Percentiles rank a stretch among this genome's conserved stretches.
phyloP scores from a whole-genome alignment of 164 flowering plant species.

The Dillenia turbinata region DNA sequence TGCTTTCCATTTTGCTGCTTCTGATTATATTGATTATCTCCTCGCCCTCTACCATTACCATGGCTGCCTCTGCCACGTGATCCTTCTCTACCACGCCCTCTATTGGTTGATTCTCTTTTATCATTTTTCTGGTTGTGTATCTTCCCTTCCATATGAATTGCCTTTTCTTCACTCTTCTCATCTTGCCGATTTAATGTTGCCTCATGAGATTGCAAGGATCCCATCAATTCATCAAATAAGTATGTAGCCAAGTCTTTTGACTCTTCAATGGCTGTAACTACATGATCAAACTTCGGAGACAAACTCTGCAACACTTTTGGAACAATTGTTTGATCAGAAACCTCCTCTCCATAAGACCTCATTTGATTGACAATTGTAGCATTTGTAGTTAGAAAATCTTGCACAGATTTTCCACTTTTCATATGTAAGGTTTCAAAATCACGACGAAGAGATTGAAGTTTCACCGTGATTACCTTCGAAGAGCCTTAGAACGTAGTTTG shows the following conservation, averaged over 20 bases:
- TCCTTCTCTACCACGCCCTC: not conserved
- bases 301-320: not conserved
- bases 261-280: not conserved
- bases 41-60: not conserved
- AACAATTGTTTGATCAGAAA: not conserved
- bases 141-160: not conserved
- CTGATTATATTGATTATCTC: too few species aligned
- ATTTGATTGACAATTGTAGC: too few species aligned
- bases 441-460: not conserved
- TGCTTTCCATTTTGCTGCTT: too few species aligned
- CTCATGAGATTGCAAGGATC: too few species aligned
- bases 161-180: too few species aligned
- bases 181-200: too few species aligned
- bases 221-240: too few species aligned
- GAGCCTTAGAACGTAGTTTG: not conserved
- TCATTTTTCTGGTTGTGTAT: not conserved
- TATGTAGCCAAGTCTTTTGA: too few species aligned
- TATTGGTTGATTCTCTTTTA: not conserved
- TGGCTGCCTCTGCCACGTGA: not conserved
- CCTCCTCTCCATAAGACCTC: too few species aligned
- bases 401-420: not conserved
- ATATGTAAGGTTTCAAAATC: conserved; percentile 3
- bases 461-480: not conserved
- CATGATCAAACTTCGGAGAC: not conserved
- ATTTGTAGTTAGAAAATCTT: too few species aligned